These are phyloP conservation scores for Pleoardoris graminearum DNA, from an alignment of 2,329 filamentous ascomycete genomes.

Conservation along the genomic window DNA sequence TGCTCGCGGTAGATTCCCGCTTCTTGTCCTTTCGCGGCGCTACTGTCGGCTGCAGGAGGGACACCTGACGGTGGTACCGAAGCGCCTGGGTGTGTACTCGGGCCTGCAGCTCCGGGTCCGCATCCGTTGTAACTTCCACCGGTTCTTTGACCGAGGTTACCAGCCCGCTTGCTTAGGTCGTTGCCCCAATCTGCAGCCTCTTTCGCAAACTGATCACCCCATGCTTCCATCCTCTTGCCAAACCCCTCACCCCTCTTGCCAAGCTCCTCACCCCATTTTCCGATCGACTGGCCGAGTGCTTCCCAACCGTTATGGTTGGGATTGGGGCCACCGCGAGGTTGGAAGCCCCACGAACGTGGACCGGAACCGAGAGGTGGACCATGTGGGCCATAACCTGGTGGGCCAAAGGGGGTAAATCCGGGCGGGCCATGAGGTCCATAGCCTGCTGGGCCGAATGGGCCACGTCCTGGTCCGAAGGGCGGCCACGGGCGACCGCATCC, in stretches of 20 bases:
- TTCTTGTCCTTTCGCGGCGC: conserved; percentile 21
- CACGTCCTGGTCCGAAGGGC: neutral
- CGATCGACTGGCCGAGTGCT: conserved; percentile 22
- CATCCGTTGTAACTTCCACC: neutral
- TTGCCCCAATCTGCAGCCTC: conserved; percentile 24
- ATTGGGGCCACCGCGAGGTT: conserved; percentile 4
- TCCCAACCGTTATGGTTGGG: conserved; percentile 17
- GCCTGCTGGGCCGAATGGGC: conserved; percentile 13
- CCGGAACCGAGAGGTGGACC: conserved; percentile 2
- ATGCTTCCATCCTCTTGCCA: conserved; percentile 33
- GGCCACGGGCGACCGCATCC: conserved; percentile 5
- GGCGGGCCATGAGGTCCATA: conserved; percentile 10
- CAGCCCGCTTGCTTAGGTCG: conserved; percentile 9
- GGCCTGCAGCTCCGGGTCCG: neutral
- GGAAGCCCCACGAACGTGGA: neutral
- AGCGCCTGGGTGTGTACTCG: neutral
- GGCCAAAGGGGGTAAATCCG: conserved; percentile 3
- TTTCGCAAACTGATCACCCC: conserved; percentile 36
- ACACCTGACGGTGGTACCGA: neutral
- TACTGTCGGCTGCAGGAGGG: neutral
- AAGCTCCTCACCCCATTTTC: conserved; percentile 36
- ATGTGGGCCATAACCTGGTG: neutral
- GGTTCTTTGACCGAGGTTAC: neutral
- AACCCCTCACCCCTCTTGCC: conserved; percentile 39
- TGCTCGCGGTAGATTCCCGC: conserved; percentile 20